phyloP scores from a whole-genome alignment of 2,329 filamentous ascomycete species.

The Aureobasidium sp. region DNA sequence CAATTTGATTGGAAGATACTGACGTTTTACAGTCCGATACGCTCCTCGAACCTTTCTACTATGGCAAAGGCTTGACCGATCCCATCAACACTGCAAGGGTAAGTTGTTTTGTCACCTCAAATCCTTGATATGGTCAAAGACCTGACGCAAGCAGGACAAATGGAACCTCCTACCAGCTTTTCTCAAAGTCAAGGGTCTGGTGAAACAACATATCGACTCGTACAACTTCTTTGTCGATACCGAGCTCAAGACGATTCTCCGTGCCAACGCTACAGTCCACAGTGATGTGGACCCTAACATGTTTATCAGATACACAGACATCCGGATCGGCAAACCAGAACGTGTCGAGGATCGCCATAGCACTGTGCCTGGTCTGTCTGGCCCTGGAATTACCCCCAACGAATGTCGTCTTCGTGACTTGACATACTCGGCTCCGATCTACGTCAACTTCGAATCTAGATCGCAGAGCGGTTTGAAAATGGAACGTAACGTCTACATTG shows the following conservation, averaged over 20 bases:
- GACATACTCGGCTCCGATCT: conserved; percentile 94
- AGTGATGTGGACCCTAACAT: conserved; percentile 92
- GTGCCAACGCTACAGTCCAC: conserved; percentile 78
- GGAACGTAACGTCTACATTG: conserved; percentile 69
- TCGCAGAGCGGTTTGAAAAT: conserved; percentile 58
- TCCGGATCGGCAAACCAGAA: conserved; percentile 75
- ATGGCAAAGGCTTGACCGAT: conserved; percentile 59
- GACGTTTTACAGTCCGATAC: conserved; percentile 38
- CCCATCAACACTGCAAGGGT: conserved; percentile 58
- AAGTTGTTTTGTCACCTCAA: not conserved
- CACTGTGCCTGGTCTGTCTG: conserved; percentile 28
- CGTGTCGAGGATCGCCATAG: conserved; percentile 67
- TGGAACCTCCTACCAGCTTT: conserved; percentile 97
- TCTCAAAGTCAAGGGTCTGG: conserved; percentile 90
- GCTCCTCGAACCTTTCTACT: conserved; percentile 63
- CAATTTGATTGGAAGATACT: not conserved
- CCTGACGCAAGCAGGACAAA: conserved; percentile 59
- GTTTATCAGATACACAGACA: conserved; percentile 64
- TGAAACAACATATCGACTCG: conserved; percentile 97
- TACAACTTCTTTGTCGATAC: conserved; percentile 98
- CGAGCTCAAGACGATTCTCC: conserved; percentile 93
- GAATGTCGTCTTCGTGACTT: conserved; percentile 94
- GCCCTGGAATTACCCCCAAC: conserved; percentile 66
- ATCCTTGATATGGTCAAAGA: not conserved
- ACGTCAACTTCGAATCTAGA: conserved; percentile 63